A percentile compares a stretch with the other conserved stretches of the same genome.
Conservation (phyloP, 495 filamentous ascomycete genomes). For the Lasiosphaeris hirsuta region DNA sequence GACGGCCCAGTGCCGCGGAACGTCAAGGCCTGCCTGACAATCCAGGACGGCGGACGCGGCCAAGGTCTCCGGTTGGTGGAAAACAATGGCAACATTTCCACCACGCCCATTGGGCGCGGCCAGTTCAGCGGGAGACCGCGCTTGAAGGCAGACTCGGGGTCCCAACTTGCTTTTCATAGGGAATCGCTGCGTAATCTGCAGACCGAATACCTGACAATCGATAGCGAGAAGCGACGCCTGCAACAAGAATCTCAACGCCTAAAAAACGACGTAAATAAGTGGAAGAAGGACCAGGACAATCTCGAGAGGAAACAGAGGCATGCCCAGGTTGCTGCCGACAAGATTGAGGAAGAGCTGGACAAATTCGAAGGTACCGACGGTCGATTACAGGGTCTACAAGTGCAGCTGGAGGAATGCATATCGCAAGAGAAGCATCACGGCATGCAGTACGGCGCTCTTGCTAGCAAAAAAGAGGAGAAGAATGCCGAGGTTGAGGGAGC, state of each 20-base stretch:
- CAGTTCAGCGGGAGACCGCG: slow-evolving; percentile 46
- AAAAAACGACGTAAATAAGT: slow-evolving; percentile 54
- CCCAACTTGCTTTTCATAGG: slow-evolving; percentile 56
- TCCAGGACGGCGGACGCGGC: slow-evolving; percentile 54
- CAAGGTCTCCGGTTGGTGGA: slow-evolving; percentile 63
- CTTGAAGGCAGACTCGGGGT: slow-evolving; percentile 76
- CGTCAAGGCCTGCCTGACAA: slow-evolving; percentile 66
- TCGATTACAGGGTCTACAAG: slow-evolving; percentile 33
- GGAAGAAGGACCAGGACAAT: slow-evolving; percentile 36
- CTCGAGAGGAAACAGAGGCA: slow-evolving; percentile 28
- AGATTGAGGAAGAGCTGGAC: slow-evolving; percentile 37
- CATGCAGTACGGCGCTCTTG: slow-evolving; percentile 38
- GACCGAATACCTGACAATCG: slow-evolving; percentile 37
- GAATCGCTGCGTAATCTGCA: slow-evolving; percentile 43
- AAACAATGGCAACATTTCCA: slow-evolving; percentile 42
- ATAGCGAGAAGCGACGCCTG: slow-evolving; percentile 42
- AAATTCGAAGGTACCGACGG: slow-evolving; percentile 43
- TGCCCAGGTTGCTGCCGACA: slow-evolving; percentile 21
- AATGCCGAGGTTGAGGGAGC: slow-evolving; percentile 33
- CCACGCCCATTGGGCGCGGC: slow-evolving; percentile 30
- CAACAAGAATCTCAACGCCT: slow-evolving; percentile 55
- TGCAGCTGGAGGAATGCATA: slow-evolving; percentile 30
- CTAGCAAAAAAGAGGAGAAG: slow-evolving; percentile 34
- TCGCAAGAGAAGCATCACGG: slow-evolving; percentile 37
- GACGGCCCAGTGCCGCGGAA: slow-evolving; percentile 58